phyloP scores from a whole-genome alignment of 768 basidiomycete species.

The Strobilomyces echinocephalus region DNA sequence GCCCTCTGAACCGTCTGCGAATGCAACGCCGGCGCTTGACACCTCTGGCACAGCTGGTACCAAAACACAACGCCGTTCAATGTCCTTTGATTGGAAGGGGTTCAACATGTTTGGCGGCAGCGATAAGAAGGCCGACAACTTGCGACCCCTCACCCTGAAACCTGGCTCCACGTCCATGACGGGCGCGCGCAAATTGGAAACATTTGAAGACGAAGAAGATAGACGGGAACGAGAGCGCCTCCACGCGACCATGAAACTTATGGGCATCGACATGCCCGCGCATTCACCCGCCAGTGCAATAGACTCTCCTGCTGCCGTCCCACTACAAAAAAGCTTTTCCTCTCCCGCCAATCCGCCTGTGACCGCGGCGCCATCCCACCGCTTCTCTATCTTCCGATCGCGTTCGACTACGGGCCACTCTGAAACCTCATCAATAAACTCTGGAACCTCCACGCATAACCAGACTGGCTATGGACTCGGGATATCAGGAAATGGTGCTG shows the following conservation, averaged over 20 bases:
- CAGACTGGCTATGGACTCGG: conserved; percentile 29
- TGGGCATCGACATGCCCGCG: conserved; percentile 79
- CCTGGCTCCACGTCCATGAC: conserved; percentile 54
- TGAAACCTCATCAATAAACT: conserved; percentile 46
- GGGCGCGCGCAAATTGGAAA: conserved; percentile 76
- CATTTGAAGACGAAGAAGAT: conserved; percentile 90
- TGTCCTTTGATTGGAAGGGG: conserved; percentile 81
- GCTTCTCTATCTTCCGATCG: conserved; percentile 71
- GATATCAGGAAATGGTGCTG: conserved; percentile 22
- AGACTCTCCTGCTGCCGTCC: conserved; percentile 29
- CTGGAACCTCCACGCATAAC: conserved; percentile 37
- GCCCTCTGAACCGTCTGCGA: conserved; percentile 22
- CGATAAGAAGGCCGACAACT: conserved; percentile 62
- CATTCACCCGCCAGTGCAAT: conserved; percentile 33
- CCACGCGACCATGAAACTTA: conserved; percentile 87
- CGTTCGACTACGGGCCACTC: conserved; percentile 41
- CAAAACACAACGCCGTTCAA: conserved; percentile 62
- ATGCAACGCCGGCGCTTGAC: conserved; percentile 17
- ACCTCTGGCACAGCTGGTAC: conserved; percentile 22
- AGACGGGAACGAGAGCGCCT: conserved; percentile 80
- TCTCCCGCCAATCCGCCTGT: conserved; percentile 32
- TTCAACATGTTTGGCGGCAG: conserved; percentile 61
- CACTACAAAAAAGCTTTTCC: conserved; percentile 38
- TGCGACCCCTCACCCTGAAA: conserved; percentile 72
- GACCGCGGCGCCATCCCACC: conserved; percentile 33